Conservation (phyloP, 2,329 filamentous ascomycete species). For the Alternaria atra region DNA sequence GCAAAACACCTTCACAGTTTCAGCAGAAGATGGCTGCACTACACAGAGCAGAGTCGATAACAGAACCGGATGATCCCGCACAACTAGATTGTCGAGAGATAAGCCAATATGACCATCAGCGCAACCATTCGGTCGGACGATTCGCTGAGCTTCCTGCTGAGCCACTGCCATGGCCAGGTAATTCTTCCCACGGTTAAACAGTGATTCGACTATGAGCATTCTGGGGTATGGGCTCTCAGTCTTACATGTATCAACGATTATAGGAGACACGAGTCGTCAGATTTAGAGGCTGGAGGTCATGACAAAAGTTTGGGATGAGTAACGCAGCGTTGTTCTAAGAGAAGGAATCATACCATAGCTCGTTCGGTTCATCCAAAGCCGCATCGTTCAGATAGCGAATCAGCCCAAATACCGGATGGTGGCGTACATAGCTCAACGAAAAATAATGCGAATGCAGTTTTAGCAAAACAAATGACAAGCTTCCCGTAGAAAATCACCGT, state of each 20-base stretch:
- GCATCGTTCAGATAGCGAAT: background rate
- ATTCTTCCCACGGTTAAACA: background rate
- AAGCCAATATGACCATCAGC: background rate
- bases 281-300: background rate
- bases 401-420: background rate
- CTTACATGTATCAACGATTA: background rate
- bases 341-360: background rate
- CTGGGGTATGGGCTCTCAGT: background rate
- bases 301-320: background rate
- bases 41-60: constrained; percentile 16
- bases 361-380: background rate
- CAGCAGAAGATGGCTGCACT: constrained; percentile 1
- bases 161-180: constrained; percentile 11
- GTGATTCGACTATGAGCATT: background rate
- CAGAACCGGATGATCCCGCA: constrained; percentile 10
- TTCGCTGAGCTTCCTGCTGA: constrained; percentile 21
- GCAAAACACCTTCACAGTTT: constrained; percentile 3
- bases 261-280: background rate
- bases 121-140: background rate
- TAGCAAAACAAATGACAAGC: background rate
- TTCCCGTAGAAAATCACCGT: background rate
- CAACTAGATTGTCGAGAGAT: constrained; percentile 21
- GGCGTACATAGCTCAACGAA: background rate
- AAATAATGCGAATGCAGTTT: background rate
- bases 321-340: background rate